These are phyloP conservation scores for Sabuloglossum arenarium DNA, from an alignment of 495 filamentous ascomycete species.

Conservation along the genomic window DNA sequence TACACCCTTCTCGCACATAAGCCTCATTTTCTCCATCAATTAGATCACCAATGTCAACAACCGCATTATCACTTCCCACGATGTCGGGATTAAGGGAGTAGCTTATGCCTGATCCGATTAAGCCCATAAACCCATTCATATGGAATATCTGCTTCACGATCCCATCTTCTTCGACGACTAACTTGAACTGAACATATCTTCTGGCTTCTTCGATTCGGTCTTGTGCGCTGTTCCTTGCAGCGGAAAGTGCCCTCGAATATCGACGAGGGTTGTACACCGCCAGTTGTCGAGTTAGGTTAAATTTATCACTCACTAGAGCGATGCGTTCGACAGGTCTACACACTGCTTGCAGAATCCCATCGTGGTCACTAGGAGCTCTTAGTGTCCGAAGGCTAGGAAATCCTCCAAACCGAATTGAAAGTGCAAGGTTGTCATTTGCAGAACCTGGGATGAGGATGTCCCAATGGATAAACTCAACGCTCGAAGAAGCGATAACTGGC, in stretches of 20 bases:
- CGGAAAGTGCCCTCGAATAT: conserved; percentile 24
- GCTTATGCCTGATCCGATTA: conserved; percentile 28
- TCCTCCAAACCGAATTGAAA: conserved; percentile 42
- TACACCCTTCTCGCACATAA: conserved; percentile 24
- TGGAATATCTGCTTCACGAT: conserved; percentile 23
- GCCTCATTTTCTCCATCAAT: conserved; percentile 17
- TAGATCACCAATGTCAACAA: conserved; percentile 32
- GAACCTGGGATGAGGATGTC: conserved; percentile 37
- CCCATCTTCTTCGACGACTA: conserved; percentile 31
- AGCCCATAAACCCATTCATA: conserved; percentile 36
- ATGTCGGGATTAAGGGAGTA: conserved; percentile 38
- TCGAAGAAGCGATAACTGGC: conserved; percentile 46
- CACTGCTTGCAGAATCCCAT: conserved; percentile 48
- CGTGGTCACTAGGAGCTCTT: conserved; percentile 52
- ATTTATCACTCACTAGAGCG: conserved; percentile 26
- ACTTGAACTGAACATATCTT: conserved; percentile 28
- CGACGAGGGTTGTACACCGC: conserved; percentile 10
- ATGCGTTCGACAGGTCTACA: conserved; percentile 37
- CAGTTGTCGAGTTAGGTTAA: conserved; percentile 13
- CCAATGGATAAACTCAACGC: conserved; percentile 58
- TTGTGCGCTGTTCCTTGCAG: conserved; percentile 33
- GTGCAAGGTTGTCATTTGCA: conserved; percentile 52
- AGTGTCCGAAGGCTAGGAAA: conserved; percentile 51
- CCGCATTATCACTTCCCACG: conserved; percentile 32
- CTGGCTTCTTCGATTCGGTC: conserved; percentile 32